Evolutionary conservation across 306 rosid genomes (phyloP).

Genomic region (Lathyrus tuberosus): DNA sequence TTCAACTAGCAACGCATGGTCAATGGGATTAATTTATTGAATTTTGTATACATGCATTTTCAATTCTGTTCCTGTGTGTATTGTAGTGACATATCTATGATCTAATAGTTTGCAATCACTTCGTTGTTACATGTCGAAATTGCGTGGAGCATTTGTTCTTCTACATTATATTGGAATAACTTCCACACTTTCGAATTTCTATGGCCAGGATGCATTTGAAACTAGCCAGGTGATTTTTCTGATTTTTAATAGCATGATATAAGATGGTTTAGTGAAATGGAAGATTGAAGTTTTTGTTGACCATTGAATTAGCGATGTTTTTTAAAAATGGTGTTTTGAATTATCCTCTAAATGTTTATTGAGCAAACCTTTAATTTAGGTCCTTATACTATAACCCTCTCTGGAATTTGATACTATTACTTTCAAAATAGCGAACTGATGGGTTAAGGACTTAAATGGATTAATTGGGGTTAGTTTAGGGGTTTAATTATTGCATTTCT

Average conservation of each 20-base stretch:
- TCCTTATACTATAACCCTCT: no score
- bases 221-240: slow-evolving; percentile 63
- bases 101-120: slow-evolving; percentile 6
- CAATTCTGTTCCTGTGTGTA: not conserved
- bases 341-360: not conserved
- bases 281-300: not conserved
- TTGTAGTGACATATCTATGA: no score
- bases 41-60: not conserved
- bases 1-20: not conserved
- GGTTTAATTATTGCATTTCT: not conserved
- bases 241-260: not conserved
- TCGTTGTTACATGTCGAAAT: slow-evolving; percentile 54
- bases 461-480: not conserved
- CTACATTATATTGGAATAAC: slow-evolving; percentile 68
- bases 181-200: slow-evolving; percentile 60
- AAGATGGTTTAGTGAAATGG: not conserved
- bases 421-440: not conserved
- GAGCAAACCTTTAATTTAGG: not conserved
- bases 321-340: slow-evolving; percentile 14
- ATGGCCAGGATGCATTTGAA: slow-evolving; percentile 64
- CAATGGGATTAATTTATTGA: not conserved
- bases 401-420: not conserved
- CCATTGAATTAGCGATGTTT: not conserved
- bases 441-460: not conserved
- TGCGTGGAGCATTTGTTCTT: slow-evolving; percentile 66